A percentile compares a stretch with the other conserved stretches of the same genome.
phyloP scores from a whole-genome alignment of 306 rosid genomes.

The Sindora glabra region DNA sequence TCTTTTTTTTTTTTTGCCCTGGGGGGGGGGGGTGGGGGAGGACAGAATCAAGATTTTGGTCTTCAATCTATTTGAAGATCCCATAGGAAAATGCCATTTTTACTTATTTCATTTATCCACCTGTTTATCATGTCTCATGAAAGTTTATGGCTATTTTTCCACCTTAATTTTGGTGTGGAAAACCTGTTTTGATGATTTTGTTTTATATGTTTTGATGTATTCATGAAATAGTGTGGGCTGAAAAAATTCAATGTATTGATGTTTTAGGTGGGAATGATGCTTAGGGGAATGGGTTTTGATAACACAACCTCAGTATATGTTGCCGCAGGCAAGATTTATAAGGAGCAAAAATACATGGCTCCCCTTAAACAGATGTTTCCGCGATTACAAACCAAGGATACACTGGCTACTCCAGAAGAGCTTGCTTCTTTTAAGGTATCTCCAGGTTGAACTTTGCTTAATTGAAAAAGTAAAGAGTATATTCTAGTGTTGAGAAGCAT shows the following conservation, averaged over 20 bases:
- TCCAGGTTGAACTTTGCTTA: too few species aligned
- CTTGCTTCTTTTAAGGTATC: constrained; percentile 79
- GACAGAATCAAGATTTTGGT: too few species aligned
- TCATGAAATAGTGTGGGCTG: too few species aligned
- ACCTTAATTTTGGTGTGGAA: background rate
- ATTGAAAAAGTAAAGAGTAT: too few species aligned
- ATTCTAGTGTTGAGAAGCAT: too few species aligned
- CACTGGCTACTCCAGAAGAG: constrained; percentile 73
- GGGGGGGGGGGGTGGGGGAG: too few species aligned
- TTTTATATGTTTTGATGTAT: constrained; percentile 5
- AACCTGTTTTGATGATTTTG: background rate
- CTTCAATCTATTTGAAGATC: background rate
- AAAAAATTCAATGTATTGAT: too few species aligned
- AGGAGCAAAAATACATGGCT: constrained; percentile 76
- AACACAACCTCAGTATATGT: constrained; percentile 76
- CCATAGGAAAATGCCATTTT: background rate
- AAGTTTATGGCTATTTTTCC: background rate
- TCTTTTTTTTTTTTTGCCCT: too few species aligned
- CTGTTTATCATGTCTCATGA: background rate
- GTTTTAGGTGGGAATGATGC: constrained; percentile 92
- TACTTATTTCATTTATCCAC: background rate
- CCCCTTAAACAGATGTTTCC: constrained; percentile 97
- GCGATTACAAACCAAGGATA: constrained; percentile 72
- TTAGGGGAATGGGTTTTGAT: constrained; percentile 95
- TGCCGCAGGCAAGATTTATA: constrained; percentile 90